Evolutionary conservation across 192 early-diverging fungal species (phyloP).

Genomic region (Linnemannia zychae): DNA sequence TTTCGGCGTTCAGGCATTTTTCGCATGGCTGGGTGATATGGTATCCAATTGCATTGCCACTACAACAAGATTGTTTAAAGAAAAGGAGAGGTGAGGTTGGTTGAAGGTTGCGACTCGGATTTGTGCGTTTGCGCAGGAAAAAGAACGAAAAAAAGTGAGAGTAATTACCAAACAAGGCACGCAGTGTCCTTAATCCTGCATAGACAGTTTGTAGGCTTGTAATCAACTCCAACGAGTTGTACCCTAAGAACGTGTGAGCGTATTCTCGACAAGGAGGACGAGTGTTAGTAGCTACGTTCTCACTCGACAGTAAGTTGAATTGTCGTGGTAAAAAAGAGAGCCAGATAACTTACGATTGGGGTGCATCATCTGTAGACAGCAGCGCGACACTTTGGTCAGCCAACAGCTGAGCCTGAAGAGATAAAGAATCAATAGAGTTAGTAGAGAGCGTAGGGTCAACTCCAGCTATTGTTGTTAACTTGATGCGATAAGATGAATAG

Average conservation of each 20-base stretch:
- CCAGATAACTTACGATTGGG: slow-evolving; percentile 66
- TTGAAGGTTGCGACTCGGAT: no score
- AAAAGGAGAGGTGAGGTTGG: not conserved
- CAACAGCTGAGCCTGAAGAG: slow-evolving; percentile 70
- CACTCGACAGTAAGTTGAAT: not conserved
- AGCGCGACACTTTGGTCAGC: slow-evolving; percentile 78
- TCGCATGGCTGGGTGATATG: slow-evolving; percentile 86
- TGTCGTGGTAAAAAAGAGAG: not conserved
- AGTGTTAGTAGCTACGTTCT: not conserved
- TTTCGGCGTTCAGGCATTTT: slow-evolving; percentile 85
- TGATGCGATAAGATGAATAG: not conserved
- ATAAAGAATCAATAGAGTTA: not conserved
- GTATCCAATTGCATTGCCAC: slow-evolving; percentile 83
- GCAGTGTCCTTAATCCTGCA: slow-evolving; percentile 81
- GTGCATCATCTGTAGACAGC: slow-evolving; percentile 76
- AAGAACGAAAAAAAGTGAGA: no score
- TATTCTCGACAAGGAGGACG: not conserved
- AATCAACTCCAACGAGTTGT: slow-evolving; percentile 74
- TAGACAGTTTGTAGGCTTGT: slow-evolving; percentile 75
- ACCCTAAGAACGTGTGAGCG: slow-evolving; percentile 57
- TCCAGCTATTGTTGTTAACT: not conserved
- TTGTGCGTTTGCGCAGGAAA: no score
- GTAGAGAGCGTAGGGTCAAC: not conserved
- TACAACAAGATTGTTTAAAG: slow-evolving; percentile 6
- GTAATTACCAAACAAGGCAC: slow-evolving; percentile 72